These are phyloP conservation scores for Chamaenerion angustifolium DNA, from an alignment of 345 rosid species.

Conservation along the genomic window DNA sequence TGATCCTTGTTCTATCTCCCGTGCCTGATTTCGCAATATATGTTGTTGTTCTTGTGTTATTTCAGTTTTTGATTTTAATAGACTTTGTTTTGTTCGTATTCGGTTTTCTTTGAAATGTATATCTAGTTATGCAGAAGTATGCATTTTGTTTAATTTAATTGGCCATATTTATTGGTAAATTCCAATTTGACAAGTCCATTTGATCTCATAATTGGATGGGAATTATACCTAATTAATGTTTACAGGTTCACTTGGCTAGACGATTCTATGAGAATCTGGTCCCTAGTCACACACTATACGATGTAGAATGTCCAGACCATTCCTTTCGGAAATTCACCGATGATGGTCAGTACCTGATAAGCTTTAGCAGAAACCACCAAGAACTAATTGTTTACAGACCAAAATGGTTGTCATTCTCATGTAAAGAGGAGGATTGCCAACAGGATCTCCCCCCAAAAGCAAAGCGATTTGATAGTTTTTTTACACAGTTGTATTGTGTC, in stretches of 20 bases:
- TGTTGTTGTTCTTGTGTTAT: too few relatives aligned
- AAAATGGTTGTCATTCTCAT: slow-evolving; percentile 63
- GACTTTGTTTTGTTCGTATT: too few relatives aligned
- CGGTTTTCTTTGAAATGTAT: too few relatives aligned
- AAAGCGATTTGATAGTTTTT: slow-evolving; percentile 74
- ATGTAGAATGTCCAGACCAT: slow-evolving; percentile 79
- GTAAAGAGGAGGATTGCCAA: slow-evolving; percentile 35
- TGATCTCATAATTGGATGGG: neutral
- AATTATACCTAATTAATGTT: slow-evolving; percentile 8
- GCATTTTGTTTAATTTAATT: neutral
- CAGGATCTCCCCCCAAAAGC: slow-evolving; percentile 53
- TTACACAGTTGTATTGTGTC: slow-evolving; percentile 52
- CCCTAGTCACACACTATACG: slow-evolving; percentile 71
- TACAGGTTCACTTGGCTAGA: slow-evolving; percentile 71
- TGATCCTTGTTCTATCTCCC: neutral
- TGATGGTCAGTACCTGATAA: slow-evolving; percentile 84
- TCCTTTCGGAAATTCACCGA: slow-evolving; percentile 89
- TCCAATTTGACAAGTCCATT: neutral
- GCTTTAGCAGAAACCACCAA: slow-evolving; percentile 72
- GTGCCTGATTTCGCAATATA: too few relatives aligned
- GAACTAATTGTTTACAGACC: slow-evolving; percentile 90
- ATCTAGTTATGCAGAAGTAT: too few relatives aligned
- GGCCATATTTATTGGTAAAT: neutral
- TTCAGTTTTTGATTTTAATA: too few relatives aligned
- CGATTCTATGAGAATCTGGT: slow-evolving; percentile 85